Evolutionary conservation across 1,139 yeast species (phyloP).

Genomic region (Blastobotrys apis): DNA sequence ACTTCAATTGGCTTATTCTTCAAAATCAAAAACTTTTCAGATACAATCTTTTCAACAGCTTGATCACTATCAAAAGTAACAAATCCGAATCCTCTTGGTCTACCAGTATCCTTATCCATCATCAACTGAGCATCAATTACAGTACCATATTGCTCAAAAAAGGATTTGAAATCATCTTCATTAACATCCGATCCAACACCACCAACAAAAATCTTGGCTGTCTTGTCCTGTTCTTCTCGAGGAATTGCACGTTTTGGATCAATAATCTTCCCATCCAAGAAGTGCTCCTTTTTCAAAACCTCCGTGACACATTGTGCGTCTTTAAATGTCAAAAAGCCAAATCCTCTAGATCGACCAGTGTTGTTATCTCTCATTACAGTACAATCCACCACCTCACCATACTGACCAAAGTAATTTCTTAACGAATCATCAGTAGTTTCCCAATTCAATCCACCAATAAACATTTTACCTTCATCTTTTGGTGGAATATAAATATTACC

Average conservation of each 20-base stretch:
- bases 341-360: conserved; percentile 94
- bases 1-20: conserved; percentile 94
- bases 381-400: conserved; percentile 84
- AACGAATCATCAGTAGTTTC: conserved; percentile 84
- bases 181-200: conserved; percentile 96
- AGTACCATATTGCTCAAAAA: conserved; percentile 85
- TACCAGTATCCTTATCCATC: conserved; percentile 97
- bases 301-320: conserved; percentile 80
- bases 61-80: conserved; percentile 94
- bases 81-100: conserved; percentile 97
- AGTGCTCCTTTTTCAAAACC: conserved; percentile 83
- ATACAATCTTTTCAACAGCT: conserved; percentile 90
- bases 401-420: conserved; percentile 78
- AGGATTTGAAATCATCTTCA: conserved; percentile 83
- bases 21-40: conserved; percentile 72
- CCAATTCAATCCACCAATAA: conserved; percentile 98
- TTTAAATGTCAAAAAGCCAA: conserved; percentile 88
- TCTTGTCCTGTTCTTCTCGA: conserved; percentile 94
- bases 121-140: conserved; percentile 95
- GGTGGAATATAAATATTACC: conserved; percentile 41
- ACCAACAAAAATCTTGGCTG: conserved; percentile 96
- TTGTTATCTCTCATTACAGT: conserved; percentile 90
- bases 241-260: conserved; percentile 99
- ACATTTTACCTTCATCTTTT: conserved; percentile 78
- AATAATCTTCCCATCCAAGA: conserved; percentile 91